phyloP scores from a whole-genome alignment of 2,329 filamentous ascomycete species.

The Malbranchea cinnamomea region DNA sequence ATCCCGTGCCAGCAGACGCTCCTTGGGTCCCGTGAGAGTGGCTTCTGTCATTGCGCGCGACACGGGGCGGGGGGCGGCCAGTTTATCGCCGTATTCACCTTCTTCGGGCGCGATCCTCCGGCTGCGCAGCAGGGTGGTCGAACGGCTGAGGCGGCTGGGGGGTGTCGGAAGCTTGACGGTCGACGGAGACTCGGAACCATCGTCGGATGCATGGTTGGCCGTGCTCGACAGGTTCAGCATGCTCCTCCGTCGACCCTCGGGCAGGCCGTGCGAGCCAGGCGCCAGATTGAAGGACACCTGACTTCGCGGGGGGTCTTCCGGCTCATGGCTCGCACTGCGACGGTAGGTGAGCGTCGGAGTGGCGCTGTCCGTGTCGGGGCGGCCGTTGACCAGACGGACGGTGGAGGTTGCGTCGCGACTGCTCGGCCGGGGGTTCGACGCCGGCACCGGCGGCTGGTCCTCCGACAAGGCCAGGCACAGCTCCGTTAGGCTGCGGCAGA shows the following conservation, averaged over 20 bases:
- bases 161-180: constrained; percentile 16
- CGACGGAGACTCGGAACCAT: constrained; percentile 16
- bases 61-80: constrained; percentile 21
- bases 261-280: constrained; percentile 14
- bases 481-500: constrained; percentile 86
- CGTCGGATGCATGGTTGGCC: constrained; percentile 12
- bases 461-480: constrained; percentile 73
- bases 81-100: constrained; percentile 20
- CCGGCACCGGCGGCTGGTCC: constrained; percentile 24
- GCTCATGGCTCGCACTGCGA: constrained; percentile 25
- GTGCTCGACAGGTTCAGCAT: constrained; percentile 16
- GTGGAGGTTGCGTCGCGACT: constrained; percentile 16
- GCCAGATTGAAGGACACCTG: constrained; percentile 14
- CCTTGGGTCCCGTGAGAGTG: too few relatives aligned
- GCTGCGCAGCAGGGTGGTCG: constrained; percentile 20
- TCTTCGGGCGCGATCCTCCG: constrained; percentile 23
- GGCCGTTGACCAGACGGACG: constrained; percentile 12
- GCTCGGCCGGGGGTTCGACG: constrained; percentile 15
- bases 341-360: constrained; percentile 20
- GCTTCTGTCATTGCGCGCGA: constrained; percentile 30
- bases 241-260: constrained; percentile 29
- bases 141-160: constrained; percentile 25
- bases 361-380: constrained; percentile 14
- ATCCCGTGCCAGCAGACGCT: too few relatives aligned
- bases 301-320: constrained; percentile 16